Base-by-base conservation (phyloP, 169 alveolate genomes). In the Perkinsus chesapeaki region DNA sequence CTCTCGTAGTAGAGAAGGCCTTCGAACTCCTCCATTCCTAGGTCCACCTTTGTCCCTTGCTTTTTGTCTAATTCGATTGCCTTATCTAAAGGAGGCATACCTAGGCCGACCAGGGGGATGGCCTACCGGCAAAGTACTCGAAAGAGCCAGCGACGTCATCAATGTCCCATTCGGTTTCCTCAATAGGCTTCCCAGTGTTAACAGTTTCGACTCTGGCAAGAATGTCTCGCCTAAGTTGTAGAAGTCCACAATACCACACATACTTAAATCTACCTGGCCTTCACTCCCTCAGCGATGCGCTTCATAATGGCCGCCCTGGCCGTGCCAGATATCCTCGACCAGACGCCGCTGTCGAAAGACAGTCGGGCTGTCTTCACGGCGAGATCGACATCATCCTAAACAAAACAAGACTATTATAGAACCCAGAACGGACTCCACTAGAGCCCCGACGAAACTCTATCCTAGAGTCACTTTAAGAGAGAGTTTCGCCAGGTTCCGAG, bases 361-460 rank as follows among this genome's bases (percentile, higher is more conserved):
- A 96, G 94, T 60, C 95, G 95, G 23, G 98, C 97, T 3, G 82
- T 93, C 72, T 94, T 91, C 23, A 97, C 97, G 39, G 98, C 98
- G 36, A 39, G 90, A 39, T 97, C 97, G 20, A 96, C 97, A 93
- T 96, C 97, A 60, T 73, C 92, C 37, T 36, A 94, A 48, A n/a
- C n/a, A n/a, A n/a, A n/a, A n/a, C n/a, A n/a, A n/a, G n/a, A n/a
- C n/a, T n/a, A n/a, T n/a, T n/a, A n/a, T n/a, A n/a, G n/a, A n/a
- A n/a, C n/a, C n/a, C n/a, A n/a, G n/a, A n/a, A n/a, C n/a, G n/a
- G n/a, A n/a, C n/a, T n/a, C n/a, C n/a, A n/a, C n/a, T n/a, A n/a
- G n/a, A n/a, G n/a, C n/a, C n/a, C n/a, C n/a, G n/a, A n/a, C n/a
- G n/a, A n/a, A n/a, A n/a, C n/a, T n/a, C n/a, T n/a, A n/a, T n/a